phyloP scores from a whole-genome alignment of 257 asterid species.

The Solanum tacnaense region DNA sequence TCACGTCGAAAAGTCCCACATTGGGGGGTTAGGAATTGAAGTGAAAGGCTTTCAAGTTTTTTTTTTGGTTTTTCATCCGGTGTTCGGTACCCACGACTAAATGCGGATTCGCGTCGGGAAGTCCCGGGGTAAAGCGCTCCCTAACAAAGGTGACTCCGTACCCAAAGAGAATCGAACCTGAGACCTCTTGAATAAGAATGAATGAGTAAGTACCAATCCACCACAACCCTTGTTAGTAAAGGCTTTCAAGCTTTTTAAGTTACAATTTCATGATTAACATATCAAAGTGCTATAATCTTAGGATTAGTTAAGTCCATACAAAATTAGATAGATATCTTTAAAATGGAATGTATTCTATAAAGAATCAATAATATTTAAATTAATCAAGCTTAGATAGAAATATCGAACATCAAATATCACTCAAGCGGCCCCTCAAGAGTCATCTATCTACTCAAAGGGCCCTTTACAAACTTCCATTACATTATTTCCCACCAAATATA shows the following conservation, averaged over 20 bases:
- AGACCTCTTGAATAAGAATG: accelerated
- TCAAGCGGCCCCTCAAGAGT: neutral
- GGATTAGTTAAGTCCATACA: neutral
- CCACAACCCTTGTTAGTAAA: neutral
- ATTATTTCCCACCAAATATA: neutral
- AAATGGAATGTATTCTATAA: neutral
- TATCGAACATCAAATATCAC: neutral
- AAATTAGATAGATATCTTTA: neutral
- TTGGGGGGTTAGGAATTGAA: no score
- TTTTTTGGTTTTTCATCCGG: no score
- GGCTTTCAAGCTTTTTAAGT: neutral
- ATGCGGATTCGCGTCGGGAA: accelerated
- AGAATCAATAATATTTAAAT: no score
- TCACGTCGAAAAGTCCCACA: no score
- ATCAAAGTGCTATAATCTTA: neutral
- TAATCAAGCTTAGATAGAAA: no score
- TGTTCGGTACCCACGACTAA: no score
- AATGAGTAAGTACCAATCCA: accelerated
- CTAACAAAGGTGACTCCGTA: no score
- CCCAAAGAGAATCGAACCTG: accelerated
- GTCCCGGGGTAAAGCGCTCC: no score
- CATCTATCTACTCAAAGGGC: neutral
- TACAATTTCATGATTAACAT: neutral
- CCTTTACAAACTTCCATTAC: neutral
- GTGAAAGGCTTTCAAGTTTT: no score